Conservation (phyloP, 768 basidiomycete species). For the Tremella mesenterica region DNA sequence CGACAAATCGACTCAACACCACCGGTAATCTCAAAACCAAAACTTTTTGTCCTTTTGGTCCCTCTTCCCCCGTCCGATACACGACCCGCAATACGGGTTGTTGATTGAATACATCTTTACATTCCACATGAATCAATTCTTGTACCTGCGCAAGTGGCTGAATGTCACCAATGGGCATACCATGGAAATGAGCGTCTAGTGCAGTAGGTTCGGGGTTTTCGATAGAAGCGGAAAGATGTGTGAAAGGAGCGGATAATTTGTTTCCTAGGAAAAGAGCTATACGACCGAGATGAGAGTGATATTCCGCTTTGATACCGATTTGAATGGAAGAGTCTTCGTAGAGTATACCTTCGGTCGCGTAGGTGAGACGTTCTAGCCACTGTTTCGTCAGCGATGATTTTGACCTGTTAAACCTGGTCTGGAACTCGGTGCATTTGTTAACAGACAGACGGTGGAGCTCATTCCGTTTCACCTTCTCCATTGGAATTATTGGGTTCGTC, state of each 20-base stretch:
- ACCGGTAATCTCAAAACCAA: conserved; percentile 79
- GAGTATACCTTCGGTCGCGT: conserved; percentile 72
- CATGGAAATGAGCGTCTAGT: conserved; percentile 73
- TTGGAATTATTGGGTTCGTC: no score
- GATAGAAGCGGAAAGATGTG: conserved; percentile 78
- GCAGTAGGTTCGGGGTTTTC: conserved; percentile 63
- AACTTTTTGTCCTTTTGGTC: not conserved
- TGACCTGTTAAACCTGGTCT: no score
- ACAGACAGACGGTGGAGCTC: not conserved
- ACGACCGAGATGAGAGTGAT: conserved; percentile 88
- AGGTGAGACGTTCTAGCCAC: conserved; percentile 80
- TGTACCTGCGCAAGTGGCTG: conserved; percentile 79
- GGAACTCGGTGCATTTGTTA: no score
- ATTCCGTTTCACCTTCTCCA: not conserved
- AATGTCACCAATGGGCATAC: conserved; percentile 77
- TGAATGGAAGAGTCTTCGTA: conserved; percentile 95
- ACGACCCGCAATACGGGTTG: conserved; percentile 72
- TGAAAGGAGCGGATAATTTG: conserved; percentile 80
- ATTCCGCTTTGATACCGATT: conserved; percentile 91
- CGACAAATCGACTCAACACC: conserved; percentile 82
- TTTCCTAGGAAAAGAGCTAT: conserved; percentile 93
- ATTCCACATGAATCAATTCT: conserved; percentile 87
- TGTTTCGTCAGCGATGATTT: no score
- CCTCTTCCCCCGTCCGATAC: conserved; percentile 52
- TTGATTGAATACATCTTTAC: conserved; percentile 66